Base-by-base conservation (phyloP, 2,329 filamentous ascomycete genomes). In the Trichocomaceae sp. region DNA sequence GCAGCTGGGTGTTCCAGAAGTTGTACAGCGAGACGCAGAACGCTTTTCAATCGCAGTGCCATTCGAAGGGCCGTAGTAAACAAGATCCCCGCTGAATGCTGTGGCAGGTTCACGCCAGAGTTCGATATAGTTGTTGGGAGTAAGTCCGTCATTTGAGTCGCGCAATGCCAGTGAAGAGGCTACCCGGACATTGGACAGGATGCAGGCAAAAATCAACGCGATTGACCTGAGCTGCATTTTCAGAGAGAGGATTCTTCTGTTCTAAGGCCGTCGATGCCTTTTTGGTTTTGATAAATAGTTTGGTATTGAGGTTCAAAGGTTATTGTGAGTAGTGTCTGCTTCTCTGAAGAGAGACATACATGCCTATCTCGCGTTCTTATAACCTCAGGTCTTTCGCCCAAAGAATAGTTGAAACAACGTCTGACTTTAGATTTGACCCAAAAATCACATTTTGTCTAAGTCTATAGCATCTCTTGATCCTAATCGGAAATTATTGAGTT, bases 31-130 rank as follows among this genome's bases (percentile, higher is more conserved):
- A 41, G 33, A 17, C 17, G 8, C 3, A 42, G 39, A 41, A 22
- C 47, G 47, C 9, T 8, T 26, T 13, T 42, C 35, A 2, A 29
- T 12, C 19, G 2, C 20, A 15, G 47, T 50, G 35, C 35, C 42
- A 4, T 41, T 26, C 12, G 35, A 31, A 50, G 35, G 35, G 9
- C 22, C 47, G 22, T 50, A 42, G 35, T 50, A 50, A 23, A 39
- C 26, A 15, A 50, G 8, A n/a, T 23, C 39, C 8, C 47, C 47
- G 35, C 2, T 23, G 22, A n/a, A 50, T 15, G 17, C 9, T 50
- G 39, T 50, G 15, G 47, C 35, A n/a, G 37, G 20, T 50, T 50
- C 47, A 20, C n/a, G 5, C 35, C 35, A 50, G 22, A 50, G 47
- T 22, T 50, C 29, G n/a, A 42, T n/a, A 42, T 50, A 50, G 20